A percentile compares a stretch with the other conserved stretches of the same genome.
Evolutionary conservation across 2,329 filamentous ascomycete genomes (phyloP).

Genomic region (Fusarium annulatum): DNA sequence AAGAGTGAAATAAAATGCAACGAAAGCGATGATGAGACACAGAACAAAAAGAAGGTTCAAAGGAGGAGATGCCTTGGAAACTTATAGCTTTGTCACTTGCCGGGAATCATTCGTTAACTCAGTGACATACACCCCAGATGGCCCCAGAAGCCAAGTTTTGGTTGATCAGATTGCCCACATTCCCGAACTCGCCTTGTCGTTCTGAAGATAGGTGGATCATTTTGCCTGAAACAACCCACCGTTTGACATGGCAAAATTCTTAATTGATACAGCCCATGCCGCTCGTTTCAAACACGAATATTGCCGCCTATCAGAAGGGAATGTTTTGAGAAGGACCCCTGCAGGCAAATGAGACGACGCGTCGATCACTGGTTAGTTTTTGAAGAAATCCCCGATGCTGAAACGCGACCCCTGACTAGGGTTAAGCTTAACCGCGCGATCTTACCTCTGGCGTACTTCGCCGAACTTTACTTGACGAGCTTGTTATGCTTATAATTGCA

Average conservation of each 20-base stretch:
- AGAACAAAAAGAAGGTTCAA: not conserved
- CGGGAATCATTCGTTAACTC: constrained; percentile 1
- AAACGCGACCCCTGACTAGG: constrained; percentile 31
- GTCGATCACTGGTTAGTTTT: not conserved
- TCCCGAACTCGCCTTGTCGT: not conserved
- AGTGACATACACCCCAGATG: constrained; percentile 11
- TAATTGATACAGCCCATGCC: constrained; percentile 27
- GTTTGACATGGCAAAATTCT: constrained; percentile 32
- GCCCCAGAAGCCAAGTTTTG: constrained; percentile 3
- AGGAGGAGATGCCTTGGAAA: not conserved
- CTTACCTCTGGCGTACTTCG: not conserved
- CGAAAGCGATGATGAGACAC: constrained; percentile 34
- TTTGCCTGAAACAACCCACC: constrained; percentile 25
- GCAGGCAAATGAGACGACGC: not conserved
- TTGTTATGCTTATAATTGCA: not conserved
- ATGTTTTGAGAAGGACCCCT: not conserved
- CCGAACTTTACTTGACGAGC: not conserved
- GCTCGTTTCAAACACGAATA: constrained; percentile 28
- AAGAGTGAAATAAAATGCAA: constrained; percentile 35
- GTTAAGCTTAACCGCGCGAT: constrained; percentile 19
- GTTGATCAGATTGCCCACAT: not conserved
- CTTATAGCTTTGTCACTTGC: constrained; percentile 36
- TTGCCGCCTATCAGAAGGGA: constrained; percentile 29
- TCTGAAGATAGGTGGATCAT: not conserved
- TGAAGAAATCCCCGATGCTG: constrained; percentile 10